Conservation (phyloP, 139 green algal species). For the Chlamydomonas sphaeroides region DNA sequence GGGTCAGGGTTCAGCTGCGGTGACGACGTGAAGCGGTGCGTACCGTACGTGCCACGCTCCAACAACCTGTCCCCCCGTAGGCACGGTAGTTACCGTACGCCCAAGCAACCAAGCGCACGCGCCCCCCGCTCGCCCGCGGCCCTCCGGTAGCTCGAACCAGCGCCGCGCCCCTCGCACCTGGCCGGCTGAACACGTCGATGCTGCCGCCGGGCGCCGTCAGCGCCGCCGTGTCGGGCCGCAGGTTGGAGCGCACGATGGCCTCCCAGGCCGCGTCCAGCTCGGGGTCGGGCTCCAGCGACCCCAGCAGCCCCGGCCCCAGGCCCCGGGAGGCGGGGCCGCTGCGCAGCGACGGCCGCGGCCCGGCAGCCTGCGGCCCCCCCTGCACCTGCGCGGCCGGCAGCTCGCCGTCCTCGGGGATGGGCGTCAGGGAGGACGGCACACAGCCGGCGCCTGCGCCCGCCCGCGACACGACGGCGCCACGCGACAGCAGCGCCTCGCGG, state of each 20-base stretch:
- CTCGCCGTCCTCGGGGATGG: constrained; percentile 26
- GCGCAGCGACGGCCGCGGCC: not conserved
- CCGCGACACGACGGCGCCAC: too few relatives aligned
- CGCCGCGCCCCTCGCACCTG: too few relatives aligned
- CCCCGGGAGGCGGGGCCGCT: not conserved
- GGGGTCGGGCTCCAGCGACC: constrained; percentile 21
- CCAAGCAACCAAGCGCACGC: too few relatives aligned
- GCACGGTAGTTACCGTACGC: too few relatives aligned
- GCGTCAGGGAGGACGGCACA: not conserved
- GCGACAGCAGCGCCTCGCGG: too few relatives aligned
- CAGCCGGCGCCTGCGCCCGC: too few relatives aligned
- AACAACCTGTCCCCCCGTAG: too few relatives aligned
- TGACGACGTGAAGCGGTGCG: too few relatives aligned
- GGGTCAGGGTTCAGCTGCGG: too few relatives aligned
- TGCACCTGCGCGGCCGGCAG: not conserved
- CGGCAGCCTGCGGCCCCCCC: not conserved
- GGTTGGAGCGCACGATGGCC: constrained; percentile 11
- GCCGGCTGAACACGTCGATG: constrained; percentile 33
- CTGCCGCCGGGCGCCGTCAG: not conserved
- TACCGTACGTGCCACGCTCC: too few relatives aligned
- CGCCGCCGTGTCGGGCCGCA: constrained; percentile 28
- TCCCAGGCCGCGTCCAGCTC: constrained; percentile 21
- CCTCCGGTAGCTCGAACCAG: too few relatives aligned
- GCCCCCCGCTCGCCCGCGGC: too few relatives aligned
- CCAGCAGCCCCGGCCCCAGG: not conserved